These are phyloP conservation scores for Neonectria ditissima DNA, from an alignment of 2,329 filamentous ascomycete genomes.

Conservation along the genomic window DNA sequence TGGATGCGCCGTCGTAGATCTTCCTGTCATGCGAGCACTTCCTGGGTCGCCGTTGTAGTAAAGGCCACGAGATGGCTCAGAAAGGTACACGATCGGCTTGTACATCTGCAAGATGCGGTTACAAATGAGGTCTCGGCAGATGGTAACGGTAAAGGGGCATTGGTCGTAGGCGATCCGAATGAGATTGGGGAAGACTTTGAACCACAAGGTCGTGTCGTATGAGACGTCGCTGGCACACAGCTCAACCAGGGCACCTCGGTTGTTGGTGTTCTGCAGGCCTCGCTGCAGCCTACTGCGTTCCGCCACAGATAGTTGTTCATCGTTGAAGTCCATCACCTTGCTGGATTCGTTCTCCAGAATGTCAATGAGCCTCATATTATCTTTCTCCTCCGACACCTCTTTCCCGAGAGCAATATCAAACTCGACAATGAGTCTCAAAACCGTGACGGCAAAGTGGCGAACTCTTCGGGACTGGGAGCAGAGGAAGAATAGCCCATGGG, in stretches of 20 bases:
- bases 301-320: slow-evolving; percentile 89
- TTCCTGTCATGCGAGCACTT: slow-evolving; percentile 62
- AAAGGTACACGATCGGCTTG: slow-evolving; percentile 81
- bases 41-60: slow-evolving; percentile 72
- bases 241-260: slow-evolving; percentile 88
- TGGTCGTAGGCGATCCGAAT: slow-evolving; percentile 90
- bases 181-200: slow-evolving; percentile 96
- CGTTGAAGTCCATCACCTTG: slow-evolving; percentile 90
- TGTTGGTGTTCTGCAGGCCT: slow-evolving; percentile 85
- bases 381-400: slow-evolving; percentile 66
- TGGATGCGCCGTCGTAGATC: slow-evolving; percentile 77
- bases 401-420: slow-evolving; percentile 92
- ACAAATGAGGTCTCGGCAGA: slow-evolving; percentile 92
- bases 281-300: slow-evolving; percentile 93
- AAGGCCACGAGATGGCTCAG: slow-evolving; percentile 76
- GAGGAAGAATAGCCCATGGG: slow-evolving; percentile 95
- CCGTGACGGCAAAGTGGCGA: slow-evolving; percentile 89
- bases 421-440: slow-evolving; percentile 90
- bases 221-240: slow-evolving; percentile 95
- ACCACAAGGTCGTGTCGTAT: slow-evolving; percentile 96
- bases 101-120: slow-evolving; percentile 95
- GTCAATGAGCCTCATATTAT: slow-evolving; percentile 82
- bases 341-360: slow-evolving; percentile 92
- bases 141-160: slow-evolving; percentile 90
- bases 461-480: slow-evolving; percentile 95